Conservation (phyloP, 176 grass and related monocot genomes). For the Areca catechu region DNA sequence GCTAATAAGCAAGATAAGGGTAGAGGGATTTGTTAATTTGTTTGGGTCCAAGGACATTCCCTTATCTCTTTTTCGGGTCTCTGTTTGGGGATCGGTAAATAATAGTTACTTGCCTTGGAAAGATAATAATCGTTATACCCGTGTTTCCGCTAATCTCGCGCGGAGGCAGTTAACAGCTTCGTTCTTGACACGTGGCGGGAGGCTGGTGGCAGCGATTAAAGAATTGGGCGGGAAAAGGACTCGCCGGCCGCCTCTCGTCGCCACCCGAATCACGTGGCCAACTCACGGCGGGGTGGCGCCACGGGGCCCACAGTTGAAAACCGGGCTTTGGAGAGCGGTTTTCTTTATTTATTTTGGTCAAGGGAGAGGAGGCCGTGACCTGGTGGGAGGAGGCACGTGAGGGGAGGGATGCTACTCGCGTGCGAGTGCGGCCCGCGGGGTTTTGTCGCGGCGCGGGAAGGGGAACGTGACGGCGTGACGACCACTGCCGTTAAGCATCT, state of each 20-base stretch:
- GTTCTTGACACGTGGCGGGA: slow-evolving; percentile 28
- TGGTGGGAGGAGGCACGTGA: too few species aligned
- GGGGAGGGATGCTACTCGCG: too few species aligned
- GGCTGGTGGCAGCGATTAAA: too few species aligned
- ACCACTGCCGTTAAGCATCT: too few species aligned
- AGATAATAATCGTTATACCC: background rate
- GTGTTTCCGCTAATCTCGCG: slow-evolving; percentile 24
- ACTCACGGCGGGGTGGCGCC: slow-evolving; percentile 19
- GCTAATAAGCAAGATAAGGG: too few species aligned
- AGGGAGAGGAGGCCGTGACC: too few species aligned
- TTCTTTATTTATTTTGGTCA: too few species aligned
- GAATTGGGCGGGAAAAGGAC: background rate
- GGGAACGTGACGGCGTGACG: too few species aligned
- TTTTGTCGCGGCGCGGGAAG: too few species aligned
- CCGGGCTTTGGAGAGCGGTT: background rate
- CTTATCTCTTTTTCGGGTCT: slow-evolving; percentile 35
- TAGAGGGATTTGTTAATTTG: too few species aligned
- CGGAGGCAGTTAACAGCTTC: background rate
- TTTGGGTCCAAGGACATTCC: slow-evolving; percentile 34
- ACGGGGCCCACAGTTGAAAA: background rate
- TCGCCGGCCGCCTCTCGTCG: background rate
- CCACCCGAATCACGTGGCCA: slow-evolving; percentile 52
- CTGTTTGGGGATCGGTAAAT: slow-evolving; percentile 67
- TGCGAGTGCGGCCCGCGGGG: too few species aligned
- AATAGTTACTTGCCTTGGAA: background rate